Base-by-base conservation (phyloP, 139 green algal species). In the Chlamydomonas applanata region DNA sequence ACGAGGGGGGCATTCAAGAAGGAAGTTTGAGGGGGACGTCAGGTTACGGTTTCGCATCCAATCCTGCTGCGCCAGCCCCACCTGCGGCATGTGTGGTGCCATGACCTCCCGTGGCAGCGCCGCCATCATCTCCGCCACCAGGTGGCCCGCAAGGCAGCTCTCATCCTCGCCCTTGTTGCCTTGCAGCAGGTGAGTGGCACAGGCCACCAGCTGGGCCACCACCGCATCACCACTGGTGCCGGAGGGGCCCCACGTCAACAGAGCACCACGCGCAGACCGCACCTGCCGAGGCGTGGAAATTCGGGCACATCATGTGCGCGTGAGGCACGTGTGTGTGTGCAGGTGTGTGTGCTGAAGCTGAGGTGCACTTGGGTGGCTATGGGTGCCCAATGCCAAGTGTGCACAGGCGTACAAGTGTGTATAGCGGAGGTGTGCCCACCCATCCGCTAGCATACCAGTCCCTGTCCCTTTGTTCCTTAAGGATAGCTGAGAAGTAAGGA, bases 181-280 rank as follows among this genome's bases (percentile, higher is more conserved):
- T 24, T 56, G 27, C 49, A 83, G 78, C 67, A 79, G 56, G 19
- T 49, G 67, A 14, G 54, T 45, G 0, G 27, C 33, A 14, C 67
- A 44, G 4, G 22, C 7, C 34, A 80, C 44, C 17, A 83, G 59
- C 22, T 36, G 17, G 0, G 19, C 9, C 34, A 77, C 52, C 4
- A 56, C 25, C 1, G 63, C 40, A 13, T 40, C 40, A 25, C 20
- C 54, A 11, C 72, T 59, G n/a, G n/a, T n/a, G n/a, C n/a, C n/a
- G n/a, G n/a, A n/a, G n/a, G n/a, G n/a, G 34, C 60, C 72, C 72
- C 72, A 79, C 2, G 27, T 25, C 24, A 83, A 72, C 53, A 73
- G 16, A 16, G 59, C 77, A n/a, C 65, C 63, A 1, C 77, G 45
- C 1, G 71, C 71, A 29, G 29, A 34, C 3, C 57, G 71, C 19